Evolutionary conservation across 1,139 yeast genomes (phyloP), one percentile per base, ranked within the genome.

Genomic region (Debaryomyces singareniensis): DNA sequence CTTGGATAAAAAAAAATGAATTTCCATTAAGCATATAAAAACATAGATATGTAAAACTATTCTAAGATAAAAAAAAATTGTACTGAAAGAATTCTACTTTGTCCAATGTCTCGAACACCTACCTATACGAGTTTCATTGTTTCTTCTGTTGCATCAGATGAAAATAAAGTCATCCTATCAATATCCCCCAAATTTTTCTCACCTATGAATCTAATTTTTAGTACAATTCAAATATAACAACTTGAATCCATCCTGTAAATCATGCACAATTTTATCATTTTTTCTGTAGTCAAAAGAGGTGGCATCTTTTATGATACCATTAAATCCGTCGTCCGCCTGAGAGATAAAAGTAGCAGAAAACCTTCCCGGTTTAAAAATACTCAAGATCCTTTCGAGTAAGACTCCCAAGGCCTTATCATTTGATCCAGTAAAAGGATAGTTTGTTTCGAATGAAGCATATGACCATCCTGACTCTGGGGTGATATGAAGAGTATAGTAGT

Each of bases 401-500:
- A 68, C 69, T 20, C 63, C 48, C 43, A 78, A 71, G 29, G 67
- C 58, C 29, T 71, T 52, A 7, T 40, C 42, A 7, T 7, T 7
- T 21, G 47, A 35, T 24, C 53, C 53, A 32, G 55, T 53, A 36
- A 66, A 66, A 7, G 80, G 76, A 29, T 78, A 85, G 52, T 85
- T 91, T 13, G 96, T 78, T 53, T 91, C 97, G 57, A 89, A 91
- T 11, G 95, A 84, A 10, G 97, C 97, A 57, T 91, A 91, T 3
- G 96, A 85, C 86, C 95, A 91, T 18, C 91, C 95, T 13, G 68
- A 55, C 54, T 91, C 97, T 0, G 98, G 98, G 0, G 98, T 91
- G 25, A 91, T 84, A 54, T 91, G 98, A 38, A 89, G 68, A 12
- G 97, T 91, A 52, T 85, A 87, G 61, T 89, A 91, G 52, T 72